A percentile compares a stretch with the other conserved stretches of the same genome.
These are phyloP conservation scores for Candida schatavii DNA, from an alignment of 805 yeast genomes.

Conservation along the genomic window DNA sequence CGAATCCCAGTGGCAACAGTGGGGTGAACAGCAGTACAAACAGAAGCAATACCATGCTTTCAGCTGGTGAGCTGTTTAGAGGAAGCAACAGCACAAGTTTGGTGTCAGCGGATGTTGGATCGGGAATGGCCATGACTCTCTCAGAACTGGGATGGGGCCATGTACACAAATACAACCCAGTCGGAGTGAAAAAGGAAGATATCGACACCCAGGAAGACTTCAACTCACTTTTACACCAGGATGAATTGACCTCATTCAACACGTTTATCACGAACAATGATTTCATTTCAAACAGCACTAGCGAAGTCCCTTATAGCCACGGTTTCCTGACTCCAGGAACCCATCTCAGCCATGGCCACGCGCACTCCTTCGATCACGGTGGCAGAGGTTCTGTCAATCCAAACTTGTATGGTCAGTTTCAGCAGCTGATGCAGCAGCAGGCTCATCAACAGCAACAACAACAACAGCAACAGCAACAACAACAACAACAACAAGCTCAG, in stretches of 20 bases:
- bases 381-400: constrained; percentile 4
- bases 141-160: no score
- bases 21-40: neutral
- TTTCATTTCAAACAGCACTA: constrained; percentile 3
- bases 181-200: neutral
- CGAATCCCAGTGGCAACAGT: neutral
- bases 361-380: neutral
- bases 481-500: constrained; percentile 4
- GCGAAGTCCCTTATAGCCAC: neutral
- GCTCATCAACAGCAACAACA: constrained; percentile 1
- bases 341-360: constrained; percentile 1
- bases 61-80: neutral
- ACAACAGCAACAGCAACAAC: constrained; percentile 4
- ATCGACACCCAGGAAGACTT: neutral
- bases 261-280: constrained; percentile 5
- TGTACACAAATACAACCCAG: neutral
- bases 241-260: constrained; percentile 4
- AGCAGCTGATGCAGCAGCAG: neutral
- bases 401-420: neutral
- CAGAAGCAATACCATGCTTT: neutral
- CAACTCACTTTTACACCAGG: neutral
- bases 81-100: neutral
- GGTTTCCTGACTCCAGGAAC: neutral
- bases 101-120: neutral
- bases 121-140: neutral